Conservation (phyloP, 148 eudicot genomes). For the Gaultheria prostrata region DNA sequence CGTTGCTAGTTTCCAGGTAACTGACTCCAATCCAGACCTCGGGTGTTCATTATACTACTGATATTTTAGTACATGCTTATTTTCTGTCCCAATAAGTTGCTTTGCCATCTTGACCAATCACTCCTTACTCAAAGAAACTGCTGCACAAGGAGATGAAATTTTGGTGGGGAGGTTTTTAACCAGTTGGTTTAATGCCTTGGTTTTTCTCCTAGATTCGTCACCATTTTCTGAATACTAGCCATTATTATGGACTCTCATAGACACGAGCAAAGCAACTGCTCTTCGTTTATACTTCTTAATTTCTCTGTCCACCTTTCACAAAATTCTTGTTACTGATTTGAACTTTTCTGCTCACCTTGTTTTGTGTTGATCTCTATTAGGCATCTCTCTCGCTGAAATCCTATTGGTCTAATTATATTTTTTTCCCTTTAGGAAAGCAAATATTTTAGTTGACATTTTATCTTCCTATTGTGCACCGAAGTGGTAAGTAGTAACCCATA, state of each 20-base stretch:
- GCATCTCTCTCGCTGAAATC: neutral
- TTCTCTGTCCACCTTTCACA: neutral
- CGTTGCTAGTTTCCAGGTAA: slow-evolving; percentile 93
- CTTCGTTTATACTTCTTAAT: neutral
- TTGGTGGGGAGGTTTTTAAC: neutral
- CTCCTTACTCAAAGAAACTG: neutral
- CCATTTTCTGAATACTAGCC: neutral
- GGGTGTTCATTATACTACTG: neutral
- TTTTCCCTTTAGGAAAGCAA: neutral
- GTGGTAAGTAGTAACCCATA: neutral
- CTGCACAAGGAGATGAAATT: neutral
- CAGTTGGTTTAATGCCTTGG: neutral
- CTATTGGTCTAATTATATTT: neutral
- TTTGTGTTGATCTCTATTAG: neutral
- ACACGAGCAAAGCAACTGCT: neutral
- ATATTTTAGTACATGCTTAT: neutral
- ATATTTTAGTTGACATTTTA: neutral
- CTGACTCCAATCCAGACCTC: neutral
- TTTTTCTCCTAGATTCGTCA: neutral
- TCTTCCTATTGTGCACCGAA: neutral
- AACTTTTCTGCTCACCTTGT: neutral
- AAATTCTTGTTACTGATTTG: neutral
- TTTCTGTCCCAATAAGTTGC: neutral
- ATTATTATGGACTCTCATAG: neutral
- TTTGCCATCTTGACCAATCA: neutral